Base-by-base conservation (phyloP, 805 yeast genomes). In the Wickerhamomyces subpelliculosus region DNA sequence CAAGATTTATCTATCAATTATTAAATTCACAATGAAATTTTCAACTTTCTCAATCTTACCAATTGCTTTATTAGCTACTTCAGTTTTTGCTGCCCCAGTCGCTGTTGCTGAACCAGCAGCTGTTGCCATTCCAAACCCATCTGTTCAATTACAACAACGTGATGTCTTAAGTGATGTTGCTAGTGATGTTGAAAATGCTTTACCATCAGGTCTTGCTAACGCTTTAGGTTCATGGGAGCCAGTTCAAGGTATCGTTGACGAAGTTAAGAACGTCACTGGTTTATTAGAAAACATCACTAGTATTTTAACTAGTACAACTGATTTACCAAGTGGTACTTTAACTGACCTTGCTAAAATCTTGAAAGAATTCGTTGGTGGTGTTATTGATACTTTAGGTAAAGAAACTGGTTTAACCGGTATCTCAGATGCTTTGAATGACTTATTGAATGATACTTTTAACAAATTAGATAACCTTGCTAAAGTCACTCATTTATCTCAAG, bases 361-460 rank as follows among this genome's bases (percentile, higher is more conserved):
- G 11, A 22, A 27, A 16, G 19, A 20, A 13, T 35, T 46, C 12
- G 25, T 46, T 6, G 19, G 24, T 14, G 44, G 46, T 23, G 32
- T 44, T 18, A n/a, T 42, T 21, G 26, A 28, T 16, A 38, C 44
- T 28, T 27, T 45, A 18, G 49, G 47, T 30, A 31, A 40, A 8
- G 26, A 30, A 12, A 36, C 41, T 27, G 42, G 43, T 19, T 29
- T 34, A 18, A 13, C 32, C 21, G 44, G 34, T 9, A 13, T 48
- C 18, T 30, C 48, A 26, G 34, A 29, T 19, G 27, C 45, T 20
- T 14, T 46, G 23, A 35, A 35, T 27, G 18, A 31, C 31, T 32
- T 42, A 27, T 38, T 44, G 16, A 21, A 16, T 17, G 32, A 35
- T 20, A 45, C 46, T 31, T 23, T 38, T 12, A n/a, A 34, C 11